Evolutionary conservation across 768 basidiomycete genomes (phyloP), one percentile per base, ranked within the genome.

Genomic region (Cystofilobasidium macerans): DNA sequence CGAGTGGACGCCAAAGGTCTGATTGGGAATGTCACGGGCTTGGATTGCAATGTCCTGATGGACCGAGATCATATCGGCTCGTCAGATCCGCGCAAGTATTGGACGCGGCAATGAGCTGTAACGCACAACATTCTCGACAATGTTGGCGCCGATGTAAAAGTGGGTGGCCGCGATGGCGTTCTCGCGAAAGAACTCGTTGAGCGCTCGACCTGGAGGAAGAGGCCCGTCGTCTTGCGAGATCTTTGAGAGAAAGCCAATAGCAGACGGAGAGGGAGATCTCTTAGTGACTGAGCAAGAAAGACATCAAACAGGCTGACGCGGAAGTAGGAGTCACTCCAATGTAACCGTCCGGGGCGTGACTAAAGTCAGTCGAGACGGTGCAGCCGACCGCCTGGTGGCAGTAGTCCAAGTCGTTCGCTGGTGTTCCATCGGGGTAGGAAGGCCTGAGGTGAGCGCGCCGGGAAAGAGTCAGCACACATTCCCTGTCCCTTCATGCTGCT

Each of bases 171-270:
- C 3, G 84, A 85, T n/a, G 67, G 85, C 82, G 65, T 92, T 81
- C n/a, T 78, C 62, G 66, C 79, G 69, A 57, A 94, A 78, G 74
- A 89, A 93, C 9, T 81, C 71, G 71, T 87, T 82, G 24, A 94
- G 81, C 14, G 61, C 57, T 16, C 72, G 68, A 6, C 78, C 78
- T 2, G 76, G 66, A 1, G 79, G 77, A 20, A 80, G 77, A 0
- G 89, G 89, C 0, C 90, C 90, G 72, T 91, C 89, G 72, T 92
- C 89, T 72, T 90, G 90, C 57, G 83, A 80, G 62, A 83, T 77
- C 78, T 69, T 59, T 40, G 9, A 16, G 42, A 42, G 4, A 14
- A 42, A 8, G 42, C 14, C 7, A 8, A 20, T 5, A 13, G 42
- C 3, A 13, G 16, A 42, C 42, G 42, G 3, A 13, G 22, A 14